Percentiles rank a stretch among this genome's conserved stretches.
These are phyloP conservation scores for Mycena rosella DNA, from an alignment of 768 basidiomycete genomes.

Conservation along the genomic window DNA sequence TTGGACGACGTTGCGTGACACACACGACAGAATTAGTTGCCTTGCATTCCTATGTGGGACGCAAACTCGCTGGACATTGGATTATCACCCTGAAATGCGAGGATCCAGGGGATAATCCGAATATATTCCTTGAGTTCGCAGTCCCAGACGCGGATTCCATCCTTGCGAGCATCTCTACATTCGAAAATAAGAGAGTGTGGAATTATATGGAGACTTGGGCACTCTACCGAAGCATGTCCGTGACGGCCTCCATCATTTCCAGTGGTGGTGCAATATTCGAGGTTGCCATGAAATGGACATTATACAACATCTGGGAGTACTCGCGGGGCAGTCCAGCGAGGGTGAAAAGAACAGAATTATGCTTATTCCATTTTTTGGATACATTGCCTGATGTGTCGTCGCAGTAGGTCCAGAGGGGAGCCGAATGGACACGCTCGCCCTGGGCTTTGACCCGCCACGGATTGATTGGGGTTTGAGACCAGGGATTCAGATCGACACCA, in stretches of 20 bases:
- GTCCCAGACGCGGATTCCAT: slow-evolving; percentile 40
- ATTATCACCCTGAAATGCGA: slow-evolving; percentile 43
- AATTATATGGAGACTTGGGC: neutral
- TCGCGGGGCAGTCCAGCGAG: neutral
- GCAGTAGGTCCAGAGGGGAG: slow-evolving; percentile 3
- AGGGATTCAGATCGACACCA: neutral
- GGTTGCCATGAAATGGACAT: slow-evolving; percentile 40
- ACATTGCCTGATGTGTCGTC: slow-evolving; percentile 4
- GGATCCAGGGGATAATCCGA: slow-evolving; percentile 32
- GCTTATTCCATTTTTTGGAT: too few relatives aligned
- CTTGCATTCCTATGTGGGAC: slow-evolving; percentile 41
- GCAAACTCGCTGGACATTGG: slow-evolving; percentile 35
- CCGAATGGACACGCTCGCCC: neutral
- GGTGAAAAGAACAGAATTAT: slow-evolving; percentile 41
- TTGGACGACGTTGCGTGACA: slow-evolving; percentile 32
- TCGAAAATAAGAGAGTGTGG: too few relatives aligned
- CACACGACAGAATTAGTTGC: slow-evolving; percentile 41
- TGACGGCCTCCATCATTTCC: slow-evolving; percentile 41
- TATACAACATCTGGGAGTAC: slow-evolving; percentile 11
- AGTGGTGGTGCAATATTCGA: slow-evolving; percentile 40
- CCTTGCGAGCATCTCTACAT: slow-evolving; percentile 28
- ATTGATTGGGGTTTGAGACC: slow-evolving; percentile 1
- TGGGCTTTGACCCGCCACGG: neutral
- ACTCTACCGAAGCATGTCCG: slow-evolving; percentile 37
- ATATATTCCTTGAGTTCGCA: slow-evolving; percentile 28